These are phyloP conservation scores for Rhododendron williamsianum DNA, from an alignment of 148 eudicot species.

Conservation along the genomic window DNA sequence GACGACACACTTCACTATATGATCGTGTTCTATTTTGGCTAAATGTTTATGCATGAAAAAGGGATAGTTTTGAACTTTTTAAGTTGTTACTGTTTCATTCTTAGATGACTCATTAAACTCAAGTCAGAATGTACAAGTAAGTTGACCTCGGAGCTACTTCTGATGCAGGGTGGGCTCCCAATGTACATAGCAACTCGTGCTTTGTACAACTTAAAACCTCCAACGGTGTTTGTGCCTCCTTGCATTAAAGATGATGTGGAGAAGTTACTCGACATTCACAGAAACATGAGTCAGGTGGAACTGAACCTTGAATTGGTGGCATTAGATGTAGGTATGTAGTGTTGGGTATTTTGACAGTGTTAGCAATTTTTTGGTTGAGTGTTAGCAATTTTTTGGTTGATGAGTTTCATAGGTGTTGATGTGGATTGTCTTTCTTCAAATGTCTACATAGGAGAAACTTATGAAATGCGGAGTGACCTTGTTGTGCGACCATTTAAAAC, in stretches of 20 bases:
- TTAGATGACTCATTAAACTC: neutral
- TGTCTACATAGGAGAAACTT: conserved; percentile 69
- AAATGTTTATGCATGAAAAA: neutral
- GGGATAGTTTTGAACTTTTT: neutral
- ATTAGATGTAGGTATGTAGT: conserved; percentile 67
- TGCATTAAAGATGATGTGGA: conserved; percentile 84
- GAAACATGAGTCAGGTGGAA: conserved; percentile 81
- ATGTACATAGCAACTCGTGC: conserved; percentile 96
- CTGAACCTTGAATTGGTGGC: conserved; percentile 82
- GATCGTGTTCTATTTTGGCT: neutral
- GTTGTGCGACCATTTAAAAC: conserved; percentile 93
- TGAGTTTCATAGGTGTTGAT: neutral
- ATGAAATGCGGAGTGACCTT: conserved; percentile 80
- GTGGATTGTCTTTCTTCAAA: neutral
- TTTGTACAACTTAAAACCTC: conserved; percentile 81
- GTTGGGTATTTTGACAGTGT: neutral
- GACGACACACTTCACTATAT: neutral
- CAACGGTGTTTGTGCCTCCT: conserved; percentile 88
- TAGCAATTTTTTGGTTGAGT: neutral
- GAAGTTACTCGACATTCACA: conserved; percentile 74
- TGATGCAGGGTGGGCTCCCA: conserved; percentile 86
- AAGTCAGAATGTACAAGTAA: neutral
- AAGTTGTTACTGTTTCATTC: neutral
- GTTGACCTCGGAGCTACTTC: conserved; percentile 8
- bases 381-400: neutral